A percentile compares a stretch with the other conserved stretches of the same genome.
These are phyloP conservation scores for Immersiporthe knoxdaviesiana DNA, from an alignment of 2,329 filamentous ascomycete species.

Conservation along the genomic window DNA sequence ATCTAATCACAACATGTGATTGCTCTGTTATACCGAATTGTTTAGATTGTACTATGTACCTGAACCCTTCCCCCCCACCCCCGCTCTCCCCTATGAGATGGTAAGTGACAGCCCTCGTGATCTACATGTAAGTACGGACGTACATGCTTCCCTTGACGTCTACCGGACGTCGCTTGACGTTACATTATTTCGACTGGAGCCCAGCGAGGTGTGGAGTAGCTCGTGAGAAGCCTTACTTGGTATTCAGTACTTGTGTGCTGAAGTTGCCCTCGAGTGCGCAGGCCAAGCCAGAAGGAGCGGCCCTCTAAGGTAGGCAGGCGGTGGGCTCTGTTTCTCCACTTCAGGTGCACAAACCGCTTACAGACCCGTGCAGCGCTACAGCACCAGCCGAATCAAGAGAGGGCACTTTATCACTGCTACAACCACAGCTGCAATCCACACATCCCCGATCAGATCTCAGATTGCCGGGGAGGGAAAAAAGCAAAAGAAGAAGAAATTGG, in stretches of 20 bases:
- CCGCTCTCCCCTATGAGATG: not conserved
- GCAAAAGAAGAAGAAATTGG: too few relatives aligned
- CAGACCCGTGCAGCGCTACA: not conserved
- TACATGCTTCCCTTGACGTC: not conserved
- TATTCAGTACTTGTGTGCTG: not conserved
- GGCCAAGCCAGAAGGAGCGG: not conserved
- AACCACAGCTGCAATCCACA: not conserved
- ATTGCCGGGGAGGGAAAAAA: too few relatives aligned
- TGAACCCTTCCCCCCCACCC: too few relatives aligned
- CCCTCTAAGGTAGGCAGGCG: not conserved
- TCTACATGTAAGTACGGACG: too few relatives aligned
- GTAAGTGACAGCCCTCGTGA: not conserved
- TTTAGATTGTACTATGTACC: too few relatives aligned
- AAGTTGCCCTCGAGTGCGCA: not conserved
- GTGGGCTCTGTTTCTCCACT: not conserved
- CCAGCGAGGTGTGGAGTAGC: not conserved
- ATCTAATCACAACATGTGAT: not conserved
- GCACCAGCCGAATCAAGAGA: not conserved
- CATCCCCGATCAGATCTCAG: slow-evolving; percentile 9
- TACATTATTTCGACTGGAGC: too few relatives aligned
- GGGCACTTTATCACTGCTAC: not conserved
- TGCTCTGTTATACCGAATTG: not conserved
- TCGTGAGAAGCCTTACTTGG: not conserved
- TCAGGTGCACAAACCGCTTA: not conserved
- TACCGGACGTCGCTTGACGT: not conserved